A percentile compares a stretch with the other conserved stretches of the same genome.
Conservation (phyloP, 129 eudicot species). For the Gnaphalium uliginosum region DNA sequence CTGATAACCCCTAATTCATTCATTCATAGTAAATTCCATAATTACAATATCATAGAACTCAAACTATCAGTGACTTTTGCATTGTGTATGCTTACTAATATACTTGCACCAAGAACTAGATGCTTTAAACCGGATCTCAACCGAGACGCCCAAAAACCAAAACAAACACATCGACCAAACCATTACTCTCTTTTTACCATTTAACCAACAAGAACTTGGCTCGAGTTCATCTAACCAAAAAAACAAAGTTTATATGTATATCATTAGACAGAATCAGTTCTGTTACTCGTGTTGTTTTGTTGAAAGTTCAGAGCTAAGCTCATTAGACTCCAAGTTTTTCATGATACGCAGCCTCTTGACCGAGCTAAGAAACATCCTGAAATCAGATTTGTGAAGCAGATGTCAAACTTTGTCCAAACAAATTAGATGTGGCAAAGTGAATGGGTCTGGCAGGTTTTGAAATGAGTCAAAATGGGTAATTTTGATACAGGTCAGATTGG, state of each 20-base stretch:
- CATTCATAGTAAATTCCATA: slow-evolving; percentile 42
- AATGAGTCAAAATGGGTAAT: not conserved
- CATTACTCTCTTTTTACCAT: slow-evolving; percentile 30
- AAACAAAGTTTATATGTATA: slow-evolving; percentile 20
- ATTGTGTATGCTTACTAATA: slow-evolving; percentile 28
- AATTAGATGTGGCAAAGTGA: not conserved
- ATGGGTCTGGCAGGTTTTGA: not conserved
- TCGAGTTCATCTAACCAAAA: slow-evolving; percentile 32
- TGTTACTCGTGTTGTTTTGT: slow-evolving; percentile 41
- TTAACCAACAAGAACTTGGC: slow-evolving; percentile 33
- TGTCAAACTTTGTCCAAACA: slow-evolving; percentile 8
- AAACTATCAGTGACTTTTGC: slow-evolving; percentile 40
- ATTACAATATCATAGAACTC: slow-evolving; percentile 48
- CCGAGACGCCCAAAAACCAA: slow-evolving; percentile 29
- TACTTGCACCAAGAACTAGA: slow-evolving; percentile 42
- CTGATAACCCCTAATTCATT: slow-evolving; percentile 31
- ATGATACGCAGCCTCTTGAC: slow-evolving; percentile 92
- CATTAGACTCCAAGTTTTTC: slow-evolving; percentile 79
- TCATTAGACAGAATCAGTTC: slow-evolving; percentile 41
- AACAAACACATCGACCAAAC: slow-evolving; percentile 31
- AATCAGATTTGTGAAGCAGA: slow-evolving; percentile 13
- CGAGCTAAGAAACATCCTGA: slow-evolving; percentile 87
- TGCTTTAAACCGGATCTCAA: slow-evolving; percentile 31
- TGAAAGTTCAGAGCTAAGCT: slow-evolving; percentile 62
- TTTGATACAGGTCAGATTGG: not conserved